phyloP scores from a whole-genome alignment of 1,139 yeast genomes.

The Meyerozyma smithsonii region DNA sequence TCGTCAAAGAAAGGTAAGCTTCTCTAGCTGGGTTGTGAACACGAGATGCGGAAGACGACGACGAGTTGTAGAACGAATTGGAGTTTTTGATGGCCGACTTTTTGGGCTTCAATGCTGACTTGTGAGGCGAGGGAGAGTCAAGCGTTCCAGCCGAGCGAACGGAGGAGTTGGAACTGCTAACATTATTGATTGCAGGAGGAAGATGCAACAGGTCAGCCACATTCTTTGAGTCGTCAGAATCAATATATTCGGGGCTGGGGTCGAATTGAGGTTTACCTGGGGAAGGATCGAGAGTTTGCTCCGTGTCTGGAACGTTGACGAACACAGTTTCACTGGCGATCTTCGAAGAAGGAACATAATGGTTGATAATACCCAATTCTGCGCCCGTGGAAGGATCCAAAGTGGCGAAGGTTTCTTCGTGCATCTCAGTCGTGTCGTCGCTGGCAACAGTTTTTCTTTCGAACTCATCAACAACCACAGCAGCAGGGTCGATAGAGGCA shows the following conservation, averaged over 20 bases:
- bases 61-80: conserved; percentile 21
- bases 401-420: background rate
- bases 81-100: conserved; percentile 65
- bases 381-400: conserved; percentile 4
- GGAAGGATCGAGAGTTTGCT: conserved; percentile 18
- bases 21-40: conserved; percentile 44
- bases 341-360: conserved; percentile 12
- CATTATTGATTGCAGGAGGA: conserved; percentile 11
- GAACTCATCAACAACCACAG: conserved; percentile 22
- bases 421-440: conserved; percentile 8
- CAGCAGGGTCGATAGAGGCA: conserved; percentile 15
- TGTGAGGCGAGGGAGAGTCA: conserved; percentile 18
- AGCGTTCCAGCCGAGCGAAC: conserved; percentile 24
- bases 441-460: conserved; percentile 14
- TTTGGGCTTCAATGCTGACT: conserved; percentile 32
- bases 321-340: conserved; percentile 11
- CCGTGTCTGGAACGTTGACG: conserved; percentile 14
- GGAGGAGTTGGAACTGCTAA: conserved; percentile 27
- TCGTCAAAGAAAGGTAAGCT: conserved; percentile 63
- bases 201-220: conserved; percentile 14
- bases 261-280: conserved; percentile 30
- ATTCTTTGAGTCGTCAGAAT: conserved; percentile 7
- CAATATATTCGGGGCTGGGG: conserved; percentile 7
- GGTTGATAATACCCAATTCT: conserved; percentile 21
- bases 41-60: conserved; percentile 9